These are phyloP conservation scores for Rhizophlyctis rosea DNA, from an alignment of 192 early-diverging fungal species.

Conservation along the genomic window DNA sequence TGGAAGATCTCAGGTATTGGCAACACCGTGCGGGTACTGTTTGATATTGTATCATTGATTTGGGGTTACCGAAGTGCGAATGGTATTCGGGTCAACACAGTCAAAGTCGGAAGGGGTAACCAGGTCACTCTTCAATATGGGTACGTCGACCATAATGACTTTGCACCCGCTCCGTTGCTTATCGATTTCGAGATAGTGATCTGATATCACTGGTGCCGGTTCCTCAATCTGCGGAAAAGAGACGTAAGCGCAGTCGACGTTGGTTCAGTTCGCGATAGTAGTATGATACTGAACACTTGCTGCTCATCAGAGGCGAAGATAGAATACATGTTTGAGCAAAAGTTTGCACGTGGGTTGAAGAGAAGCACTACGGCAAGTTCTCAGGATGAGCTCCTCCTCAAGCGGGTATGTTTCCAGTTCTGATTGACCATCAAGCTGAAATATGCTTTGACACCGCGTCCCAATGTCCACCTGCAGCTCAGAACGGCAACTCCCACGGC, in stretches of 20 bases:
- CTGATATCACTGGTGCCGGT: background rate
- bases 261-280: background rate
- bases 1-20: slow-evolving; percentile 1
- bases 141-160: background rate
- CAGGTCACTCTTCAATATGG: background rate
- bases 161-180: background rate
- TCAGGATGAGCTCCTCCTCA: too few species aligned
- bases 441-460: background rate
- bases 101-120: slow-evolving; percentile 10
- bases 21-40: background rate
- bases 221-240: background rate
- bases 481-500: background rate
- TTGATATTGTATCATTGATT: background rate
- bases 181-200: background rate
- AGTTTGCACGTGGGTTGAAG: too few species aligned
- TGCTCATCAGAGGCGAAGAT: background rate
- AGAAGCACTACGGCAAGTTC: too few species aligned
- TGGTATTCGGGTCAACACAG: slow-evolving; percentile 11
- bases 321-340: too few species aligned
- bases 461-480: background rate
- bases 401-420: too few species aligned
- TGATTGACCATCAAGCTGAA: background rate
- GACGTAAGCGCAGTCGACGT: background rate
- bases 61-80: slow-evolving; percentile 1
- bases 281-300: background rate